Evolutionary conservation across 306 rosid species (phyloP).

Genomic region (Quercus glauca): DNA sequence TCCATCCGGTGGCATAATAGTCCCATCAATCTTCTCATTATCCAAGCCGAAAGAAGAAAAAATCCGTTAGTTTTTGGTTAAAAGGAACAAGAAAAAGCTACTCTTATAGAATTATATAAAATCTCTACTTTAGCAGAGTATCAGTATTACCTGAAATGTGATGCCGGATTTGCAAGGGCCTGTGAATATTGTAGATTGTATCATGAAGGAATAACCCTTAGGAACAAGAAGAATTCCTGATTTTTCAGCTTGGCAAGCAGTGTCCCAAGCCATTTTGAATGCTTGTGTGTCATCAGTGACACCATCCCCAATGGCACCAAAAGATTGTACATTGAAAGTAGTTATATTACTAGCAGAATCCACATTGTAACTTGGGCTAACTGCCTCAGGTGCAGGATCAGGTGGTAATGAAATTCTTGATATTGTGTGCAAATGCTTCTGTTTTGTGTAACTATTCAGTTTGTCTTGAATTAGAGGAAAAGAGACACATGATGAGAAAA

Average conservation of each 20-base stretch:
- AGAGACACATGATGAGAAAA: slow-evolving; percentile 1
- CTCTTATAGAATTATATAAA: background rate
- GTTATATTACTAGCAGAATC: background rate
- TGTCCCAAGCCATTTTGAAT: background rate
- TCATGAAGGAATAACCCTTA: background rate
- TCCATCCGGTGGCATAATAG: slow-evolving; percentile 57
- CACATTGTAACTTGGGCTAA: slow-evolving; percentile 7
- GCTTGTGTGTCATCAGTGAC: background rate
- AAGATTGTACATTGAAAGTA: background rate
- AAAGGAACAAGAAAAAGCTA: background rate
- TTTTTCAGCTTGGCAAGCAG: background rate
- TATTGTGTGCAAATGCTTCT: background rate
- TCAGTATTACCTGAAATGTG: background rate
- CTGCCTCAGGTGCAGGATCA: slow-evolving; percentile 21
- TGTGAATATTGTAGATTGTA: background rate
- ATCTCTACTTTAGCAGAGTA: background rate
- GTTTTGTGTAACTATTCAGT: background rate
- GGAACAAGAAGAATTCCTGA: background rate
- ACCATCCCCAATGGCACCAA: slow-evolving; percentile 2
- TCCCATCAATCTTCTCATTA: slow-evolving; percentile 47
- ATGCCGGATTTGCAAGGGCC: background rate
- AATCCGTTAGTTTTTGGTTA: background rate
- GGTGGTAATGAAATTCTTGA: slow-evolving; percentile 32
- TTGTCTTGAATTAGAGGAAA: slow-evolving; percentile 3
- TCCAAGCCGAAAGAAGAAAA: background rate